Base-by-base conservation (phyloP, 495 filamentous ascomycete species). In the Neurospora sp. region DNA sequence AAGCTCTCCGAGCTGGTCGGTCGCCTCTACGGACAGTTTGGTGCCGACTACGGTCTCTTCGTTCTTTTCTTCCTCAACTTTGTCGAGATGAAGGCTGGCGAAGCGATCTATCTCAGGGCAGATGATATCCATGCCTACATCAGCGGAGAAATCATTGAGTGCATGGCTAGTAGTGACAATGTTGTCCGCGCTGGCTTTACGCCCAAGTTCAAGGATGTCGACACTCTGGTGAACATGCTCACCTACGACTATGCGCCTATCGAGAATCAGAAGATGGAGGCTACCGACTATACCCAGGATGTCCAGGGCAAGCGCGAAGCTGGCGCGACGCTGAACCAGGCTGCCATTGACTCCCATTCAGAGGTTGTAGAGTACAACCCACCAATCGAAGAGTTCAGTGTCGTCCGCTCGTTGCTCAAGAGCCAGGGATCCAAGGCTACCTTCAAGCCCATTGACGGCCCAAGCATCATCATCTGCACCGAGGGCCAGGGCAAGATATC, bases 41-140 rank as follows among this genome's bases (percentile, higher is more conserved):
- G 83, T 12, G 71, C 81, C 38, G 82, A 81, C 72, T 83, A 83
- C 69, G 85, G 84, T 65, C 81, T 85, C 68, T 85, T 85, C 7
- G 82, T 82, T 9, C 73, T 86, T 38, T 84, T 83, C 78, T 82
- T 86, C 77, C 80, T 83, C 75, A 81, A 86, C 79, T 82, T 77
- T 71, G 77, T 82, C 70, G 80, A 82, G 78, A 84, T 99, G 14
- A 83, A 90, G 20, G 88, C 94, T 10, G 96, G 96, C 40, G 95
- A 99, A 81, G 96, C 94, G 18, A 94, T 99, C 86, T 99, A 98
- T 83, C 84, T 99, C 31, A 93, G 92, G 76, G 96, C 96, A 18
- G 93, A 99, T 77, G 96, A 98, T 76, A 97, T 98, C 73, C 96
- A 99, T 79, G 96, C 96, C 22, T 99, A 99, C 80, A 86, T 99